Conservation (phyloP, 345 rosid genomes). For the Brassica juncea region DNA sequence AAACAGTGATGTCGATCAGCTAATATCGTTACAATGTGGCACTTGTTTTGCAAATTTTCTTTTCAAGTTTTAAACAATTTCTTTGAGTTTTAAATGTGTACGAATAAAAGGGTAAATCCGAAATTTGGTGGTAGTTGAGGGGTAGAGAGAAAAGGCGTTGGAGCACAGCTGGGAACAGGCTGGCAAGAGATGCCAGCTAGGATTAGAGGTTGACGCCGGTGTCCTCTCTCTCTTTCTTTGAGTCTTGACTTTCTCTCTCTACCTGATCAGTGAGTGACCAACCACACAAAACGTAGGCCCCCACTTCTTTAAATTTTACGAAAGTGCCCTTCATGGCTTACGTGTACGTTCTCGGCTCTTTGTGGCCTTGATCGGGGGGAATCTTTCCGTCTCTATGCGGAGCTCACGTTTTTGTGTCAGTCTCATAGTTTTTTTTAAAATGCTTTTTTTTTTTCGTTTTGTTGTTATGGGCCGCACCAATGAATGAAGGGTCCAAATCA, state of each 20-base stretch:
- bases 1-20: neutral
- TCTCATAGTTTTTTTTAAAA: neutral
- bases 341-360: slow-evolving; percentile 29
- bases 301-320: slow-evolving; percentile 20
- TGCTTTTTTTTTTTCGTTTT: neutral
- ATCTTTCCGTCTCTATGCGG: slow-evolving; percentile 40
- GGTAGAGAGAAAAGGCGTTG: slow-evolving; percentile 34
- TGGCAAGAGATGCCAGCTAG: slow-evolving; percentile 50
- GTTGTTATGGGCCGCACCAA: neutral
- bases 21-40: neutral
- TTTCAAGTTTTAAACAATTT: neutral
- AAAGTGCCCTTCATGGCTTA: slow-evolving; percentile 17
- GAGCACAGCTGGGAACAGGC: slow-evolving; percentile 63
- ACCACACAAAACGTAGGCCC: slow-evolving; percentile 39
- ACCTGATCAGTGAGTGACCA: slow-evolving; percentile 35
- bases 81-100: slow-evolving; percentile 1
- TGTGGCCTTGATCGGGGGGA: slow-evolving; percentile 23
- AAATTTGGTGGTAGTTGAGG: slow-evolving; percentile 26
- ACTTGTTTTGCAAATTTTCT: neutral
- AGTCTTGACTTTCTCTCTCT: slow-evolving; percentile 21
- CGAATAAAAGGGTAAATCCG: slow-evolving; percentile 19
- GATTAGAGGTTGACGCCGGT: slow-evolving; percentile 40
- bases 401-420: slow-evolving; percentile 38
- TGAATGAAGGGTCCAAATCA: neutral
- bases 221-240: neutral